phyloP scores from a whole-genome alignment of 2,329 filamentous ascomycete genomes.

The Calonectria ilicicola region DNA sequence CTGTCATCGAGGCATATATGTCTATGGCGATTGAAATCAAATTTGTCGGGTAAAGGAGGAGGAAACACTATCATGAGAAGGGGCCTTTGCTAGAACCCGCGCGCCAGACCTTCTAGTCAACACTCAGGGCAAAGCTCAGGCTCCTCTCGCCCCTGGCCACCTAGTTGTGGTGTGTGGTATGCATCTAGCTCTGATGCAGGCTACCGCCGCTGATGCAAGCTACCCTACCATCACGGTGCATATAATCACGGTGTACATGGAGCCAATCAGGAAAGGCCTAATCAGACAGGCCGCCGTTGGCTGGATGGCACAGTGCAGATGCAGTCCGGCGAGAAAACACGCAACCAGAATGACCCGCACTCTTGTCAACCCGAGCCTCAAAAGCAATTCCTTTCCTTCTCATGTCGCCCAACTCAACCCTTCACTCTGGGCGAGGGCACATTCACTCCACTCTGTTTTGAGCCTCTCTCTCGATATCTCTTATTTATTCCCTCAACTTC shows the following conservation, averaged over 20 bases:
- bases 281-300: background rate
- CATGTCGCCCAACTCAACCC: background rate
- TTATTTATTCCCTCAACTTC: background rate
- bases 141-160: background rate
- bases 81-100: too few species aligned
- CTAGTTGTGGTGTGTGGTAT: background rate
- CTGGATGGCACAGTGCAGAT: background rate
- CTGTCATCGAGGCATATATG: background rate
- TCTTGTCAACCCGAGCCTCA: background rate
- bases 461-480: background rate
- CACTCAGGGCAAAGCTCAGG: background rate
- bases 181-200: background rate
- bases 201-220: background rate
- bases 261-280: background rate
- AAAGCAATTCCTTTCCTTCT: background rate
- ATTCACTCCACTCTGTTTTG: too few species aligned
- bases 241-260: background rate
- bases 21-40: background rate
- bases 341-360: background rate
- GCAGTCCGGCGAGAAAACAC: background rate
- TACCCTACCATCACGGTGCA: background rate
- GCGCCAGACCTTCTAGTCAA: too few species aligned
- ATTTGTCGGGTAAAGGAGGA: background rate
- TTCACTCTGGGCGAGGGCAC: background rate
- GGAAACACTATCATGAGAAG: too few species aligned